Percentiles rank a stretch among this genome's conserved stretches.
Evolutionary conservation across 495 filamentous ascomycete species (phyloP).

Genomic region (Podospora tetraspora): DNA sequence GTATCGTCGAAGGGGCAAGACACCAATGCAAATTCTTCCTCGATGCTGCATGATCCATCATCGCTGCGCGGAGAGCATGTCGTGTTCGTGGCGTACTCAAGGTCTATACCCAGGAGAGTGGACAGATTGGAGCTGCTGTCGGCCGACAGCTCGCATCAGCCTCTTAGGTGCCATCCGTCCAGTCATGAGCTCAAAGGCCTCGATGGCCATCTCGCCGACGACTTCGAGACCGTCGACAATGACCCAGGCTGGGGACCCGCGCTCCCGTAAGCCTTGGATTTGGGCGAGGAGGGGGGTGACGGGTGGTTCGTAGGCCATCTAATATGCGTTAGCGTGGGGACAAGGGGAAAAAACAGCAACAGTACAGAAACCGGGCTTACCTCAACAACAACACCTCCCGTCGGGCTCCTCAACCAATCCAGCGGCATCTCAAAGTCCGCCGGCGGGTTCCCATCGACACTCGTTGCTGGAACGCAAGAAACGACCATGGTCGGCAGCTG

Average conservation of each 20-base stretch:
- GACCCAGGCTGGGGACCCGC: conserved; percentile 61
- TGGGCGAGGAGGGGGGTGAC: conserved; percentile 67
- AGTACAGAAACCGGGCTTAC: conserved; percentile 22
- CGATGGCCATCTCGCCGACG: conserved; percentile 74
- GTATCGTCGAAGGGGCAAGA: not conserved
- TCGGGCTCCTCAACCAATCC: conserved; percentile 69
- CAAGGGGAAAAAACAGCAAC: conserved; percentile 2
- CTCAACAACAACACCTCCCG: conserved; percentile 77
- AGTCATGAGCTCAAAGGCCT: conserved; percentile 78
- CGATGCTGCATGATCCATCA: not conserved
- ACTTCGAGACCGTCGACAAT: conserved; percentile 77
- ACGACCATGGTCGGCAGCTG: conserved; percentile 69
- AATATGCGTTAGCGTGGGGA: not conserved
- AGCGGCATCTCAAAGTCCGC: conserved; percentile 71
- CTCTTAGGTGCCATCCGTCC: conserved; percentile 72
- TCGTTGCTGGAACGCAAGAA: conserved; percentile 68
- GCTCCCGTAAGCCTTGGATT: conserved; percentile 48
- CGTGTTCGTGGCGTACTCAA: not conserved
- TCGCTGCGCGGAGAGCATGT: not conserved
- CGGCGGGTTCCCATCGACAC: conserved; percentile 55
- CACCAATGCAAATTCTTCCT: too few relatives aligned
- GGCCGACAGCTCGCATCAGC: conserved; percentile 57
- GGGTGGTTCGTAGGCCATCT: conserved; percentile 69
- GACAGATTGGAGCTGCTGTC: conserved; percentile 25
- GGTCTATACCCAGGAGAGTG: not conserved